These are phyloP conservation scores for Cutaneotrichosporon sp. DNA, from an alignment of 1,284 basidiomycete genomes.

Conservation along the genomic window DNA sequence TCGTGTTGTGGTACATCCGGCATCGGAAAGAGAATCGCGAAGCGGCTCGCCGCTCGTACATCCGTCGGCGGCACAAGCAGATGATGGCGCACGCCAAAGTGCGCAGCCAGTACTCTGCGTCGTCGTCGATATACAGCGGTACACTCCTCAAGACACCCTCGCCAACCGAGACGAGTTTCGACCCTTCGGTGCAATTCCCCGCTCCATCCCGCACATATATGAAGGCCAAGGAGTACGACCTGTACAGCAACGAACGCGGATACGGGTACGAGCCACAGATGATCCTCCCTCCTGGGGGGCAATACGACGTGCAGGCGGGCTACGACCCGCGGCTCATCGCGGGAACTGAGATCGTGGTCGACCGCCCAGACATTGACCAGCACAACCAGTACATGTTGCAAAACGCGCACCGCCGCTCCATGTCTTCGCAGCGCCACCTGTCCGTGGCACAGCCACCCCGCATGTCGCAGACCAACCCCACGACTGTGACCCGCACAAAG, in stretches of 20 bases:
- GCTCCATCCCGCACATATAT: slow-evolving; percentile 8
- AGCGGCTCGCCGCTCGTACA: slow-evolving; percentile 13
- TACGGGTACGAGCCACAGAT: slow-evolving; percentile 29
- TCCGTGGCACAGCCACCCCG: neutral
- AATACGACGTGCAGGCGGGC: slow-evolving; percentile 20
- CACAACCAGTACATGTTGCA: neutral
- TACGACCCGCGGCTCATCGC: slow-evolving; percentile 16
- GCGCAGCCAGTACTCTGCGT: slow-evolving; percentile 7
- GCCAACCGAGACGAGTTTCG: slow-evolving; percentile 14
- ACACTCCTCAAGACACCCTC: slow-evolving; percentile 8
- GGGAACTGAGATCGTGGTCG: neutral
- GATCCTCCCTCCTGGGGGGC: slow-evolving; percentile 9
- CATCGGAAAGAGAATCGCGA: slow-evolving; percentile 27
- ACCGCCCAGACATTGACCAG: slow-evolving; percentile 5
- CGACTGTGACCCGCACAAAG: neutral
- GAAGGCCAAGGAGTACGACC: slow-evolving; percentile 20
- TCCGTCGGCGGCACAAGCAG: slow-evolving; percentile 11
- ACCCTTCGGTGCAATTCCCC: slow-evolving; percentile 12
- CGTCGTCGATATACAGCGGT: slow-evolving; percentile 10
- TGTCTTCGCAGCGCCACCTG: neutral
- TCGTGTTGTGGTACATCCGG: slow-evolving; percentile 25
- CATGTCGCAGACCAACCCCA: slow-evolving; percentile 1
- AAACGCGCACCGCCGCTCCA: neutral
- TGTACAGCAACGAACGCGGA: slow-evolving; percentile 23
- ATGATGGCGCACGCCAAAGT: slow-evolving; percentile 4